Evolutionary conservation across 768 basidiomycete genomes (phyloP), one percentile per base, ranked within the genome.

Genomic region (Tylopilus rubrobrunneus): DNA sequence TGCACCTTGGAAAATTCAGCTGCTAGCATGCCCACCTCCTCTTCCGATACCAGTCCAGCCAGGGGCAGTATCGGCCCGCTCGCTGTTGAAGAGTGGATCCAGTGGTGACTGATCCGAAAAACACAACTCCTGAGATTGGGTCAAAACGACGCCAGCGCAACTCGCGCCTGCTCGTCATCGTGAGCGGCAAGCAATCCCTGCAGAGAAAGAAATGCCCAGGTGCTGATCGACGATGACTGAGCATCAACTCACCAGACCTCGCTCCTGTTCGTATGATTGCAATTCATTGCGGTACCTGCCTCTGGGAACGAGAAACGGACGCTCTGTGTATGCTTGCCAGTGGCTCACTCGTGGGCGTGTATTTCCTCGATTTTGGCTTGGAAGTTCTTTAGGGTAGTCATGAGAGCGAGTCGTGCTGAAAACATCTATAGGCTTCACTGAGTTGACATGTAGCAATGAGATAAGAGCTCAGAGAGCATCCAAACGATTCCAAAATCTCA

Each of bases 281-380:
- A 47, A 34, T 21, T 56, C 40, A 45, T 11, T 25, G 44, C 36
- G 2, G 19, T 25, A 14, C 21, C 45, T 17, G 53, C 11, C 19
- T 41, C 53, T 8, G 47, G 60, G 45, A 49, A 61, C 42, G 62
- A 61, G 10, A 37, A 43, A 45, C 34, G 48, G 49, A 44, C 43
- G 44, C 55, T 61, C 67, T 55, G 60, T 43, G 27, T 68, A 58
- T 89, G 84, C 68, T 80, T 88, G n/a, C n/a, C n/a, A n/a, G n/a
- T n/a, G 29, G 78, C 72, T 42, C 82, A 71, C 69, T 89, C 87
- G 47, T 84, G 81, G 60, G 79, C 75, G 54, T 83, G 82, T 62
- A 89, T 86, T 59, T 87, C 81, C 56, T 90, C 84, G 56, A 91
- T 92, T 71, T 89, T 87, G 61, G 71, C 78, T 68, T 92, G 89